Conservation (phyloP, 73 alveolate genomes). For the Strombidium stylifer region DNA sequence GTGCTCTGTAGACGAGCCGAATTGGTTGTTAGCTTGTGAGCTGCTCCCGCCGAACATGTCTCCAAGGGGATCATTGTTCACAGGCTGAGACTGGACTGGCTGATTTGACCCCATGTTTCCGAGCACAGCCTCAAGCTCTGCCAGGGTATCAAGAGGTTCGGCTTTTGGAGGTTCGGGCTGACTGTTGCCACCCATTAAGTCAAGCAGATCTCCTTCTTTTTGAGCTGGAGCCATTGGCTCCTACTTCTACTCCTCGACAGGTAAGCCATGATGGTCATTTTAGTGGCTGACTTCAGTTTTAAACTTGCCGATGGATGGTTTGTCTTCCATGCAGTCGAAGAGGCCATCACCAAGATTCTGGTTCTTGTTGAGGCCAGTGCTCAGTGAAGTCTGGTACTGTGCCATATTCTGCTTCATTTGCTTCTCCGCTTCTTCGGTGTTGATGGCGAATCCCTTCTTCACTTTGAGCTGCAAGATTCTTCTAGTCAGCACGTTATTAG, state of each 20-base stretch:
- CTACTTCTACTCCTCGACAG: not conserved
- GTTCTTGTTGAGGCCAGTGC: not conserved
- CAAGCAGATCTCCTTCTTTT: not conserved
- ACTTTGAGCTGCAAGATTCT: slow-evolving; percentile 57
- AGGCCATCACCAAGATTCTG: not conserved
- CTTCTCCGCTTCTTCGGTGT: slow-evolving; percentile 35
- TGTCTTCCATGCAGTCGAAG: not conserved
- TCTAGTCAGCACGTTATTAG: slow-evolving; percentile 55
- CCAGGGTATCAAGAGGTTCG: not conserved
- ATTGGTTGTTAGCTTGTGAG: too few relatives aligned
- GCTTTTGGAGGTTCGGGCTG: not conserved
- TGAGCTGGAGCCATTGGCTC: not conserved
- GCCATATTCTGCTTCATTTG: not conserved
- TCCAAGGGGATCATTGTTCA: too few relatives aligned
- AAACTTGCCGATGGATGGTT: not conserved
- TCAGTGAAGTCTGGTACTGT: not conserved
- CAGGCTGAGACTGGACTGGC: too few relatives aligned
- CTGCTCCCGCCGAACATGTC: too few relatives aligned
- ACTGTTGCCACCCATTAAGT: not conserved
- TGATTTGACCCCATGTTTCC: too few relatives aligned
- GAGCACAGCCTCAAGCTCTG: too few relatives aligned
- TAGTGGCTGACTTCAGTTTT: not conserved
- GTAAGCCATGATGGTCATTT: not conserved
- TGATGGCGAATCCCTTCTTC: slow-evolving; percentile 47
- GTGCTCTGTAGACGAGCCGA: too few relatives aligned